phyloP scores from a whole-genome alignment of 1,139 yeast species.

The Debaryomycetaceae sp. region DNA sequence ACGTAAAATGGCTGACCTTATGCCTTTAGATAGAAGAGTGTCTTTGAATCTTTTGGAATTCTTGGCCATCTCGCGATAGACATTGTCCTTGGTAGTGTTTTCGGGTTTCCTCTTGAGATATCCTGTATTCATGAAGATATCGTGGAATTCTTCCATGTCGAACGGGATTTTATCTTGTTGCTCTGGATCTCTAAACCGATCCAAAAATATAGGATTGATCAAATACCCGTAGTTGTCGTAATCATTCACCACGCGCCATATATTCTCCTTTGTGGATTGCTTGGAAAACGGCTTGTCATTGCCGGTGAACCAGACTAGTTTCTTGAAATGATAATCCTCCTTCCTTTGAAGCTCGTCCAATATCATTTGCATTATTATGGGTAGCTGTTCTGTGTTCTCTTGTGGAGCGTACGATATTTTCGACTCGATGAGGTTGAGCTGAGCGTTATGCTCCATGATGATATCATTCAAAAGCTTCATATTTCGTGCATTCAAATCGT shows the following conservation, averaged over 20 bases:
- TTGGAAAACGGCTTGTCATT: slow-evolving; percentile 35
- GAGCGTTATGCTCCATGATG: slow-evolving; percentile 25
- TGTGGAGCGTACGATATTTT: slow-evolving; percentile 14
- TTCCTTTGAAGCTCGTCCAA: slow-evolving; percentile 32
- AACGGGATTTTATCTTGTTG: slow-evolving; percentile 29
- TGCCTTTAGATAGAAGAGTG: slow-evolving; percentile 43
- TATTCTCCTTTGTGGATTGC: slow-evolving; percentile 27
- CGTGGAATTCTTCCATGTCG: slow-evolving; percentile 53
- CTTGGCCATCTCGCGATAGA: slow-evolving; percentile 11
- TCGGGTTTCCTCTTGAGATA: slow-evolving; percentile 20
- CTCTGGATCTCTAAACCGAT: slow-evolving; percentile 11
- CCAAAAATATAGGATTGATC: slow-evolving; percentile 65
- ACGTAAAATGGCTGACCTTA: slow-evolving; percentile 50
- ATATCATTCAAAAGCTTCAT: slow-evolving; percentile 38
- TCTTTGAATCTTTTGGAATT: slow-evolving; percentile 11
- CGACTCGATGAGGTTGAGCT: slow-evolving; percentile 12
- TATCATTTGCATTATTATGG: slow-evolving; percentile 28
- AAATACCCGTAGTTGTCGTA: slow-evolving; percentile 48
- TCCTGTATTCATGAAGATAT: slow-evolving; percentile 47
- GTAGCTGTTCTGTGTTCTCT: slow-evolving; percentile 36
- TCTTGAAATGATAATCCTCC: slow-evolving; percentile 30
- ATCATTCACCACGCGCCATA: slow-evolving; percentile 63
- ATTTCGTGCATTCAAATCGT: slow-evolving; percentile 35
- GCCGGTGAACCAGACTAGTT: slow-evolving; percentile 42
- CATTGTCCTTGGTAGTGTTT: slow-evolving; percentile 3